Evolutionary conservation across 148 eudicot genomes (phyloP).

Genomic region (Vaccinium corymbosum): DNA sequence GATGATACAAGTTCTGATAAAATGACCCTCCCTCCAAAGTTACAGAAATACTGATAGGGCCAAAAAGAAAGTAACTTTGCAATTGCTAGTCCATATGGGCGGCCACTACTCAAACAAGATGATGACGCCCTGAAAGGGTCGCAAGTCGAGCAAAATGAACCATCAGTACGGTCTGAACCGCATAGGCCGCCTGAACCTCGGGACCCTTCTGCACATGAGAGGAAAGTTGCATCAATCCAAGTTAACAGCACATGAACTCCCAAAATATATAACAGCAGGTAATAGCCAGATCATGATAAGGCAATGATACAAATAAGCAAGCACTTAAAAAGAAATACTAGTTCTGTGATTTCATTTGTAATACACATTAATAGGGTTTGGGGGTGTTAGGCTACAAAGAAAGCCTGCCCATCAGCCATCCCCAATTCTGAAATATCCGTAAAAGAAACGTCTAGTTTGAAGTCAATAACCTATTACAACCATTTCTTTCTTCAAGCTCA

Average conservation of each 20-base stretch:
- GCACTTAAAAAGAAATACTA: neutral
- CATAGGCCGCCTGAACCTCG: constrained; percentile 52
- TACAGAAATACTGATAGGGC: neutral
- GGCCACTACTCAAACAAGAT: neutral
- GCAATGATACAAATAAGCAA: neutral
- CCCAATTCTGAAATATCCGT: neutral
- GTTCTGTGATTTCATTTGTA: neutral
- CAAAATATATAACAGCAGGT: neutral
- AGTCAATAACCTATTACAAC: neutral
- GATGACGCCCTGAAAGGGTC: neutral
- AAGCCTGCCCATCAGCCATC: neutral
- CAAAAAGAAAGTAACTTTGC: neutral
- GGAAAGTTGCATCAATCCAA: constrained; percentile 1
- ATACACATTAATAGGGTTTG: neutral
- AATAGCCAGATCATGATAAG: neutral
- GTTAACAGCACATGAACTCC: neutral
- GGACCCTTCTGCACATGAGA: constrained; percentile 43
- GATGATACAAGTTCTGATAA: neutral
- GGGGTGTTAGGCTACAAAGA: neutral
- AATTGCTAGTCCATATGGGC: neutral
- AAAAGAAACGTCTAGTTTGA: neutral
- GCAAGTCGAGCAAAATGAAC: neutral
- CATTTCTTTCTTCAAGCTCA: neutral
- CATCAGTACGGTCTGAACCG: constrained; percentile 50
- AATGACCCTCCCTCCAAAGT: neutral